phyloP scores from a whole-genome alignment of 2,329 filamentous ascomycete species.

The Pestalotiopsis sp. region DNA sequence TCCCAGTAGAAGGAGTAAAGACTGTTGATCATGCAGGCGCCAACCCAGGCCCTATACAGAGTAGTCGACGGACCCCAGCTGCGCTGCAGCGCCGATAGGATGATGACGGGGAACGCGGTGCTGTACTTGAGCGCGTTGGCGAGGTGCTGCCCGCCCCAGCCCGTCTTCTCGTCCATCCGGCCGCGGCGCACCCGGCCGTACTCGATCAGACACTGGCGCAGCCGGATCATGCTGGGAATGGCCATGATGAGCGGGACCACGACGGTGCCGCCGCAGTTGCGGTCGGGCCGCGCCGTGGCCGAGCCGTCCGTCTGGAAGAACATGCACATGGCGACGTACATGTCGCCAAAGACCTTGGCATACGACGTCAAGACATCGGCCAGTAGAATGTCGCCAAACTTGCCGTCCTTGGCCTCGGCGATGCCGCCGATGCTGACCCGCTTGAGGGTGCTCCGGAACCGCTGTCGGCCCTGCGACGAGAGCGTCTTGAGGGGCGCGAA shows the following conservation, averaged over 20 bases:
- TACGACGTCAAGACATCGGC: conserved; percentile 96
- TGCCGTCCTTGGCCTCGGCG: conserved; percentile 83
- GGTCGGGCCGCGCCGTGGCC: conserved; percentile 79
- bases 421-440: conserved; percentile 85
- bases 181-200: conserved; percentile 71
- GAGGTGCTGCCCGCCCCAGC: conserved; percentile 84
- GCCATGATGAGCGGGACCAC: conserved; percentile 85
- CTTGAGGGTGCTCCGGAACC: conserved; percentile 75
- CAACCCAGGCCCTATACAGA: conserved; percentile 66
- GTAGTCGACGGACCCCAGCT: conserved; percentile 46
- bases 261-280: conserved; percentile 77
- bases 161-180: conserved; percentile 55
- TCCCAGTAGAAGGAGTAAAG: conserved; percentile 99
- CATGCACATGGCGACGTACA: conserved; percentile 92
- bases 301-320: conserved; percentile 73
- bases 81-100: conserved; percentile 76
- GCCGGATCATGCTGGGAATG: conserved; percentile 80
- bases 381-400: conserved; percentile 87
- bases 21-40: conserved; percentile 79
- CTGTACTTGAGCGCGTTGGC: conserved; percentile 95
- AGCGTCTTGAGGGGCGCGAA: conserved; percentile 70
- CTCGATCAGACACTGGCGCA: conserved; percentile 91
- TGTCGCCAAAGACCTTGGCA: conserved; percentile 85
- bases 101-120: conserved; percentile 90
- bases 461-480: conserved; percentile 71